Evolutionary conservation across 176 grass and related monocot species (phyloP).

Genomic region (Microstegium vimineum): DNA sequence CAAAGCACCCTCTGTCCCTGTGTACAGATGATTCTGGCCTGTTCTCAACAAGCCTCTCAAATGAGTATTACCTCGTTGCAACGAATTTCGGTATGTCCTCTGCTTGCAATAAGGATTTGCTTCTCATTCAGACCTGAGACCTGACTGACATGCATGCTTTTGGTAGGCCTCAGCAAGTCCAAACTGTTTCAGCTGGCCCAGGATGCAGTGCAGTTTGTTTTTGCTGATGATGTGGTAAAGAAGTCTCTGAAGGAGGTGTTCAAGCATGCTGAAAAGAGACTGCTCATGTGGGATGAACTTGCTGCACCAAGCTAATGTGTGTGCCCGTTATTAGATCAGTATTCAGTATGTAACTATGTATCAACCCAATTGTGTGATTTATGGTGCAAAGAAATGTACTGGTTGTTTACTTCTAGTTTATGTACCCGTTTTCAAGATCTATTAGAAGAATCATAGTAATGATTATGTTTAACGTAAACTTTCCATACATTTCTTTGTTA

Average conservation of each 20-base stretch:
- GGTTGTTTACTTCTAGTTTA: background rate
- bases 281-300: conserved; percentile 6
- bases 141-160: background rate
- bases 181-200: conserved; percentile 69
- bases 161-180: conserved; percentile 60
- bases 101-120: background rate
- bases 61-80: conserved; percentile 69
- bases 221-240: conserved; percentile 68
- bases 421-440: background rate
- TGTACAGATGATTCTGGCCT: conserved; percentile 87
- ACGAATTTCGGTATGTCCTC: conserved; percentile 55
- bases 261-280: conserved; percentile 34
- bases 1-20: conserved; percentile 63
- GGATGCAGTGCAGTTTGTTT: conserved; percentile 50
- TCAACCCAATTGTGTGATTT: background rate
- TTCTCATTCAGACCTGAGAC: background rate
- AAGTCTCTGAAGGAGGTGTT: conserved; percentile 45
- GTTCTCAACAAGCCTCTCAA: conserved; percentile 79
- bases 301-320: background rate
- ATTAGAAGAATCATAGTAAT: background rate
- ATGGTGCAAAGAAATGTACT: background rate
- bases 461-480: background rate
- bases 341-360: no score
- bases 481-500: no score
- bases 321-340: background rate